Base-by-base conservation (phyloP, 108 stramenopile genomes). In the Cyclotella choctawhatcheeana region DNA sequence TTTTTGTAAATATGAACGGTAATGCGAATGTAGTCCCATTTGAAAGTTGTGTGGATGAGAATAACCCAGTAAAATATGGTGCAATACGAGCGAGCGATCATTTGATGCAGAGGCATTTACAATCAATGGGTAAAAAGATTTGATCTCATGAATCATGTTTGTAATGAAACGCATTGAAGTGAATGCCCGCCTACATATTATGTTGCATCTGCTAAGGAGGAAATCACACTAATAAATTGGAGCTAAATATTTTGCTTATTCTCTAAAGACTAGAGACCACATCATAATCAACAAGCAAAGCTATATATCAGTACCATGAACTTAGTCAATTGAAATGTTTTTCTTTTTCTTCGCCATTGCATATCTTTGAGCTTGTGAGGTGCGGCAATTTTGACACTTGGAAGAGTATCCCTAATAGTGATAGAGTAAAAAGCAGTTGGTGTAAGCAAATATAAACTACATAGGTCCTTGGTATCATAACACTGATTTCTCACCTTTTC, bases 1-100 rank as follows among this genome's bases (percentile, higher is more conserved):
- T 89, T 77, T 94, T 94, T 81, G 83, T 83, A 25, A 91, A 90
- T 71, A 60, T 86, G 48, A 89, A 90, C 74, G 88, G 87, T 16
- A 83, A 90, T 69, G 82, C 88, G 44, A 53, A 34, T 13, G 67
- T 91, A 30, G 61, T 68, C 64, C 62, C 90, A 7, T 64, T 89
- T 13, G 64, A 68, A 3, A 71, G 63, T 18, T 89, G 87, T 67
- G 76, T 72, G 0, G 61, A 74, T 21, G 71, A 73, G 3, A 58
- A 40, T 14, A 44, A 63, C 27, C 71, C 77, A 12, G 29, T 47
- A 17, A 71, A 58, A 37, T 89, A 92, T 59, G 70, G 64, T 27
- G 64, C 79, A 8, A 87, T 90, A n/a, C 68, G 61, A 16, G 92
- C 92, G 2, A 77, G 78, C 32, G 86, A 90, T 5, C 79, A 90